A percentile compares a stretch with the other conserved stretches of the same genome.
Evolutionary conservation across 2,329 filamentous ascomycete genomes (phyloP).

Genomic region (Fusarium verrucosum): DNA sequence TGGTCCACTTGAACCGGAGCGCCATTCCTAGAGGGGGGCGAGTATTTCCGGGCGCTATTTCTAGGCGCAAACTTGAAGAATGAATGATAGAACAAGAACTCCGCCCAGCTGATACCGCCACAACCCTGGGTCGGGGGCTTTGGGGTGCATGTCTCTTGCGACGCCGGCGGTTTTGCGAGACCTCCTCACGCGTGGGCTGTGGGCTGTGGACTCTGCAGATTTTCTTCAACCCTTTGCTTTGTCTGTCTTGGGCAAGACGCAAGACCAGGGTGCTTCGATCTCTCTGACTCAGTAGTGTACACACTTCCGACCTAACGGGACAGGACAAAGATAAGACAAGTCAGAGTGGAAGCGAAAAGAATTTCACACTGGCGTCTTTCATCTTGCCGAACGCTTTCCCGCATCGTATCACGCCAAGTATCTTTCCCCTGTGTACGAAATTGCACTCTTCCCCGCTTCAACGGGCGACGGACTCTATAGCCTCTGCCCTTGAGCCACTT

Average conservation of each 20-base stretch:
- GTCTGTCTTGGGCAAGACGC: conserved; percentile 12
- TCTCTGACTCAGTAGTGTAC: conserved; percentile 9
- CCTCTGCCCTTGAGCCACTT: conserved; percentile 9
- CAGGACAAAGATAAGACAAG: neutral
- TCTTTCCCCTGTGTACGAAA: conserved; percentile 13
- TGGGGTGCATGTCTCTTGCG: neutral
- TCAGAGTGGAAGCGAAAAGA: neutral
- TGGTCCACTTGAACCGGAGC: conserved; percentile 19
- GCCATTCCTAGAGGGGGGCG: neutral
- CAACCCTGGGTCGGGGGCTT: conserved; percentile 1
- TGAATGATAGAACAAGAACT: conserved; percentile 1
- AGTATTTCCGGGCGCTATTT: conserved; percentile 4
- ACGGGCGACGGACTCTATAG: conserved; percentile 19
- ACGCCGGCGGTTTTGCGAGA: conserved; percentile 24
- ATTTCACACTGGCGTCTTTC: conserved; percentile 6
- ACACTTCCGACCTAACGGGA: neutral
- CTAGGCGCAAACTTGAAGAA: neutral
- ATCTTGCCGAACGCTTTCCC: conserved; percentile 2
- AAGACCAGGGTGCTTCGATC: conserved; percentile 5
- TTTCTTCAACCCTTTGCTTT: conserved; percentile 11
- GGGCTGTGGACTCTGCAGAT: neutral
- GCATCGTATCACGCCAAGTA: conserved; percentile 10
- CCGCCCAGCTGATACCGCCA: conserved; percentile 20
- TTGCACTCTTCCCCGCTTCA: conserved; percentile 26
- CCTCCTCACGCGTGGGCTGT: neutral